Percentiles rank a stretch among this genome's conserved stretches.
These are phyloP conservation scores for Podila epigama DNA, from an alignment of 192 early-diverging fungal species.

Conservation along the genomic window DNA sequence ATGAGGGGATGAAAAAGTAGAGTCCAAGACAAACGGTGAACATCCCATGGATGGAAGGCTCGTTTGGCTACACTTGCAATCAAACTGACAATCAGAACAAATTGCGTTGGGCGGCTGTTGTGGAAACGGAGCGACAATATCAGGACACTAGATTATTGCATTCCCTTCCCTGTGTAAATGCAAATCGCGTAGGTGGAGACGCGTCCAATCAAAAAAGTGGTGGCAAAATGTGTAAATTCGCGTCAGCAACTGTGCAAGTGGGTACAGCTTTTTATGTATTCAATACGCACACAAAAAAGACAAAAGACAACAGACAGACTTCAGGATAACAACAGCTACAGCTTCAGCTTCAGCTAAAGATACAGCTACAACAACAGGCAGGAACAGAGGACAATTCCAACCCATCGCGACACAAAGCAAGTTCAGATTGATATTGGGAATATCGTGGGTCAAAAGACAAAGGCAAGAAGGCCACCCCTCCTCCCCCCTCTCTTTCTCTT, in stretches of 20 bases:
- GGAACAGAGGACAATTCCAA: slow-evolving; percentile 2
- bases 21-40: neutral
- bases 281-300: neutral
- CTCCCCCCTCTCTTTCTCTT: no score
- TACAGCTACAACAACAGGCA: neutral
- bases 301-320: neutral
- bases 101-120: neutral
- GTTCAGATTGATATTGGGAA: slow-evolving; percentile 1
- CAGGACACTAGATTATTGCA: neutral
- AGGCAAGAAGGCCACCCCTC: neutral
- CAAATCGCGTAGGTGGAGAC: neutral
- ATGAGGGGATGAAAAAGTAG: neutral
- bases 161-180: neutral
- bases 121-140: neutral
- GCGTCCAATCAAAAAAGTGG: neutral
- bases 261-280: no score
- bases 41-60: neutral
- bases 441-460: neutral
- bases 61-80: neutral
- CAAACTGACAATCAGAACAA: neutral
- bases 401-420: slow-evolving; percentile 2
- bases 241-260: no score
- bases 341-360: neutral
- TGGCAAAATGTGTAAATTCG: no score
- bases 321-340: neutral